Conservation (phyloP, 2,329 filamentous ascomycete genomes). For the Fusarium paranaense region DNA sequence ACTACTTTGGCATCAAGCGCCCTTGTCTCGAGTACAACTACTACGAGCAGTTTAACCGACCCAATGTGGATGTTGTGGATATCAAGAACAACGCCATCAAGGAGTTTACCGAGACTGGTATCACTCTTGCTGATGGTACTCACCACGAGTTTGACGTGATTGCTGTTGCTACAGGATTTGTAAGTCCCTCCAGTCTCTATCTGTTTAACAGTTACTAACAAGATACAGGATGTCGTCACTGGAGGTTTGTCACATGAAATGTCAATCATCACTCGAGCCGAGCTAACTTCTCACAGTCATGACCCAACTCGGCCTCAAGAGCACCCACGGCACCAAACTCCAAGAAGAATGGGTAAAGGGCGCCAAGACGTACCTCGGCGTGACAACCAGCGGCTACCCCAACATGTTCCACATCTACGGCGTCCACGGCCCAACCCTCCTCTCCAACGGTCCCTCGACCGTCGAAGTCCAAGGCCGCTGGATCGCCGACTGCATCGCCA, state of each 20-base stretch:
- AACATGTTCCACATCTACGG: slow-evolving; percentile 68
- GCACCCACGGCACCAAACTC: slow-evolving; percentile 52
- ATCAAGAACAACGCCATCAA: slow-evolving; percentile 55
- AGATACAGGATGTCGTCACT: slow-evolving; percentile 48
- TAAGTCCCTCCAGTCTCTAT: slow-evolving; percentile 39
- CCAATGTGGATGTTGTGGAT: slow-evolving; percentile 56
- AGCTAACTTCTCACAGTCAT: slow-evolving; percentile 47
- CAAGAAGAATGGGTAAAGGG: slow-evolving; percentile 56
- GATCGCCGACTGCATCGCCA: slow-evolving; percentile 63
- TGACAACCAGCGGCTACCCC: slow-evolving; percentile 57
- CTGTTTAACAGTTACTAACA: slow-evolving; percentile 7
- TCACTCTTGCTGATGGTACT: slow-evolving; percentile 54
- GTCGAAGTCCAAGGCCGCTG: slow-evolving; percentile 68
- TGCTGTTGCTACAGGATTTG: slow-evolving; percentile 60
- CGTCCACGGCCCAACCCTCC: slow-evolving; percentile 65
- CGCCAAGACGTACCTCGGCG: slow-evolving; percentile 59
- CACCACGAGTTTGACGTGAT: slow-evolving; percentile 58
- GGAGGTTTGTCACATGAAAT: slow-evolving; percentile 45
- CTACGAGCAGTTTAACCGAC: slow-evolving; percentile 61
- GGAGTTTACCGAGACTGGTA: slow-evolving; percentile 55
- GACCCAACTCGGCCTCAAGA: slow-evolving; percentile 58
- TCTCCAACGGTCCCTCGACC: slow-evolving; percentile 66
- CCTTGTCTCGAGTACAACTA: slow-evolving; percentile 57
- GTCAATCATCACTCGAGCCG: not conserved
- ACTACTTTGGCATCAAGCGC: slow-evolving; percentile 67